These are phyloP conservation scores for Exserohilum turcica DNA, from an alignment of 2,329 filamentous ascomycete species.

Conservation along the genomic window DNA sequence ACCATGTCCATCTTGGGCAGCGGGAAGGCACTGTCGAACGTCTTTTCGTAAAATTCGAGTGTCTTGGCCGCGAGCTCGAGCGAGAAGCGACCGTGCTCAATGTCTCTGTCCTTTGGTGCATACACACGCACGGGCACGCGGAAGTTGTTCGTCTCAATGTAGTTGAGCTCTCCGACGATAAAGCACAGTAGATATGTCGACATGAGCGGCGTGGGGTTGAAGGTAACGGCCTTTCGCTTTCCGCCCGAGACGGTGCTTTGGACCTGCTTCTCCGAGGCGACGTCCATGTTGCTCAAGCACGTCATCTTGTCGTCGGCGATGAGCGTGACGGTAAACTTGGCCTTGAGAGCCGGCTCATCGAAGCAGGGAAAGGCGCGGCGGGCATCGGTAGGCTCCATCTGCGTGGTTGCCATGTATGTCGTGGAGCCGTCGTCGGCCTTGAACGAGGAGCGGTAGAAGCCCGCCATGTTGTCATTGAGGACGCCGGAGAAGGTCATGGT, in stretches of 20 bases:
- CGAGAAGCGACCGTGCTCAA: conserved; percentile 89
- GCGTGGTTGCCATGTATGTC: conserved; percentile 84
- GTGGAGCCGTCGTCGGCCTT: conserved; percentile 79
- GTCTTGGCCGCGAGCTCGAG: conserved; percentile 87
- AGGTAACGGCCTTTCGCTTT: conserved; percentile 83
- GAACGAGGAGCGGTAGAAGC: conserved; percentile 95
- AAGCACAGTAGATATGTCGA: conserved; percentile 95
- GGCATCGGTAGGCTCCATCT: conserved; percentile 97
- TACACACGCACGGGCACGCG: conserved; percentile 93
- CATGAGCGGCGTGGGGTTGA: conserved; percentile 92
- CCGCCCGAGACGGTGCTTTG: conserved; percentile 65
- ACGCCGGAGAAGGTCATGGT: conserved; percentile 78
- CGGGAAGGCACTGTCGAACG: conserved; percentile 85
- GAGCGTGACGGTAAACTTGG: conserved; percentile 87
- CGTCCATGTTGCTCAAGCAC: conserved; percentile 96
- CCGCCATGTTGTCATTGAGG: conserved; percentile 94
- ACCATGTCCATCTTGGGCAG: conserved; percentile 96
- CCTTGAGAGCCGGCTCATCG: conserved; percentile 93
- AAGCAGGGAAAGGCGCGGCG: conserved; percentile 94
- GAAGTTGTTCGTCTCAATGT: conserved; percentile 90
- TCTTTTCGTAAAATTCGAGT: conserved; percentile 92
- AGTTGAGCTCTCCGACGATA: conserved; percentile 90
- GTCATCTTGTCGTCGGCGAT: conserved; percentile 89
- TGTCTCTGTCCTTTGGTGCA: conserved; percentile 85
- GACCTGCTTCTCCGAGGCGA: conserved; percentile 76